Base-by-base conservation (phyloP, 2,329 filamentous ascomycete species). In the Passalora sequoiae region DNA sequence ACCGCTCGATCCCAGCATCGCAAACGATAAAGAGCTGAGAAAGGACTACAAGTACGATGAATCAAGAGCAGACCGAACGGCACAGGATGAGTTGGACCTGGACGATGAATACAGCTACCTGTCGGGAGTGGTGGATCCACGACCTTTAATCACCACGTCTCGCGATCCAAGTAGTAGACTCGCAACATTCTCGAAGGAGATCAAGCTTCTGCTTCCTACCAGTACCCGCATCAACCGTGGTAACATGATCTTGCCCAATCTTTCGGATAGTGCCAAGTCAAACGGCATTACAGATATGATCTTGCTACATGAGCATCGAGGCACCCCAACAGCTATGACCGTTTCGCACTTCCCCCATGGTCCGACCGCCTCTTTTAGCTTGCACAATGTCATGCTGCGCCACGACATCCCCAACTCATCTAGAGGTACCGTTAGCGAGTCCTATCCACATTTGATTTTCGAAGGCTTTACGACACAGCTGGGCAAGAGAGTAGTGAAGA, bases 11-110 rank as follows among this genome's bases (percentile, higher is more conserved):
- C 79, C 85, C 17, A 74, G 77, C 25, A 86, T 97, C 54, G 88
- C 89, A 43, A 85, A 94, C 60, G 91, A 98, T 69, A 88, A 87
- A 66, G 64, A 77, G 21, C 70, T 98, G 43, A 80, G 89, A 31
- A 83, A 86, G 61, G 88, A 97, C 64, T 96, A 85, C 69, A 89
- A 89, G 62, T 98, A 91, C 64, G 92, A 98, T 63, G 91, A 96
- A 67, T 86, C 87, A 3, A 72, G 80, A 17, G 75, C 77, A 16
- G 84, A 89, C 56, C 69, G 81, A 42, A 80, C 74, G 3, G 71
- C 73, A 13, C 76, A 86, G 44, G 83, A 88, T 44, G 76, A 83
- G 62, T 68, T 88, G 13, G 83, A 86, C 43, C 69, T 94, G 15
- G 87, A 94, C 61, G 87, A 94, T 60, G 91, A 97, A 69, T 97